A percentile compares a stretch with the other conserved stretches of the same genome.
Conservation (phyloP, 176 grass and related monocot genomes). For the Cymbopogon citratus region DNA sequence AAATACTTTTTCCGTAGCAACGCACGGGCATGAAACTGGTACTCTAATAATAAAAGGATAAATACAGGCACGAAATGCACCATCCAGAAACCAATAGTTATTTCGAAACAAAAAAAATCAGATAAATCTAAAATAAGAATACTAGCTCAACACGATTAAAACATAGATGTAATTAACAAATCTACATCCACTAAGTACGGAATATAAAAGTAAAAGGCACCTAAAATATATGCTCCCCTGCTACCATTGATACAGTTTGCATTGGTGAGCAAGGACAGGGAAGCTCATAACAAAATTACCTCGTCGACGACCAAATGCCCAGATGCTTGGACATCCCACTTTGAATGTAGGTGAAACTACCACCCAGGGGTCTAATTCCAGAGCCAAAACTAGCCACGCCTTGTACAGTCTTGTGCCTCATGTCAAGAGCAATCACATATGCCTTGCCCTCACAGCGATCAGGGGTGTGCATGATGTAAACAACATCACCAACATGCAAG, state of each 20-base stretch:
- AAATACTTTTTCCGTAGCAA: no score
- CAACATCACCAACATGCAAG: not conserved
- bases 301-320: not conserved
- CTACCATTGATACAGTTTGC: not conserved
- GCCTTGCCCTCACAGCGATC: not conserved
- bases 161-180: no score
- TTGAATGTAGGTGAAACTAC: not conserved
- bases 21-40: no score
- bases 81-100: no score
- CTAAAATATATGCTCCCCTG: no score
- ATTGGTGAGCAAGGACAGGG: not conserved
- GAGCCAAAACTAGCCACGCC: not conserved
- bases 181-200: no score
- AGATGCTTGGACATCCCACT: not conserved
- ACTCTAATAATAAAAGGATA: no score
- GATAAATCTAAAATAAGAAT: no score
- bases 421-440: not conserved
- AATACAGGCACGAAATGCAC: no score
- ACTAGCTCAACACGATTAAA: no score
- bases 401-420: not conserved
- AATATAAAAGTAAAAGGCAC: no score
- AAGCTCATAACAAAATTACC: not conserved
- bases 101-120: no score
- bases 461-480: not conserved
- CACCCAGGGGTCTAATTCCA: not conserved